A percentile compares a stretch with the other conserved stretches of the same genome.
phyloP scores from a whole-genome alignment of 768 basidiomycete species.

The Hygrocybe punicea region DNA sequence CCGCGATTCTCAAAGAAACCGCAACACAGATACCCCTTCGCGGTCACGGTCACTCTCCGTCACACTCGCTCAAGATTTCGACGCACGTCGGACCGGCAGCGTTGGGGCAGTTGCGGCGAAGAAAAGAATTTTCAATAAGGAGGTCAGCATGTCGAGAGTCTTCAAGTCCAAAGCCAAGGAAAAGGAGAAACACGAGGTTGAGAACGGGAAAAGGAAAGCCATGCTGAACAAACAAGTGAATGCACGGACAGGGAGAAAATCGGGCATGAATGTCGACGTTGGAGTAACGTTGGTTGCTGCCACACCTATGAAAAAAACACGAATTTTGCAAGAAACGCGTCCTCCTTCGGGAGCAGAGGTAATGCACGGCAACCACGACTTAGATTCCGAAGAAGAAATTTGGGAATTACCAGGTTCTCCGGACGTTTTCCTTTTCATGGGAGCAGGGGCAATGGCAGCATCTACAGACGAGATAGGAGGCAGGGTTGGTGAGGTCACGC shows the following conservation, averaged over 20 bases:
- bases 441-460: not conserved
- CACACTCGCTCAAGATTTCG: constrained; percentile 63
- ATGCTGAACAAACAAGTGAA: not conserved
- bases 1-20: constrained; percentile 6
- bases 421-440: constrained; percentile 34
- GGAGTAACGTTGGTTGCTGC: constrained; percentile 52
- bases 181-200: constrained; percentile 26
- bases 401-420: constrained; percentile 46
- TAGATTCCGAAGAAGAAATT: constrained; percentile 35
- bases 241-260: not conserved
- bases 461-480: too few species aligned
- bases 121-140: constrained; percentile 58
- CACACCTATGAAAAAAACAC: constrained; percentile 47
- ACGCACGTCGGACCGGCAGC: constrained; percentile 36
- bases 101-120: constrained; percentile 35
- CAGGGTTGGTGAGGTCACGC: too few species aligned
- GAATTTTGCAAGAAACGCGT: constrained; percentile 17
- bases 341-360: too few species aligned
- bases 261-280: too few species aligned
- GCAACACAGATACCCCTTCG: constrained; percentile 16
- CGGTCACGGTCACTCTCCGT: constrained; percentile 64
- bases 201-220: constrained; percentile 14
- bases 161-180: constrained; percentile 48
- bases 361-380: constrained; percentile 21
- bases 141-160: constrained; percentile 72